These are phyloP conservation scores for Monosporozyma aquatica DNA, from an alignment of 805 yeast species.

Conservation along the genomic window DNA sequence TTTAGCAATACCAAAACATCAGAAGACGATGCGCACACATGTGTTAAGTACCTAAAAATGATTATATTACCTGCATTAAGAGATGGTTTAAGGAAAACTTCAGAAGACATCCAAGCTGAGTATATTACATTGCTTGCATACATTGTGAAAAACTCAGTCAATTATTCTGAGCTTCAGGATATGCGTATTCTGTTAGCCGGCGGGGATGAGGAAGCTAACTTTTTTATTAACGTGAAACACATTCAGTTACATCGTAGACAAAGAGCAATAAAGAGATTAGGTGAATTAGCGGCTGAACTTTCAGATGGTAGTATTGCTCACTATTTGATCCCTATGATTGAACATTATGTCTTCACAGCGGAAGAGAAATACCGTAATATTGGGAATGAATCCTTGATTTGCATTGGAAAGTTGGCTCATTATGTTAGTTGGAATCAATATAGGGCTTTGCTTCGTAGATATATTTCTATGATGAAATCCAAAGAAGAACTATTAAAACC, in stretches of 20 bases:
- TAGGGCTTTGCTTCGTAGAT: slow-evolving; percentile 64
- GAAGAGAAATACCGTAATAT: slow-evolving; percentile 54
- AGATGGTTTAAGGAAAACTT: slow-evolving; percentile 50
- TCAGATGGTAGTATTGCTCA: slow-evolving; percentile 58
- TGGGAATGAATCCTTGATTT: slow-evolving; percentile 53
- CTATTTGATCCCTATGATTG: slow-evolving; percentile 76
- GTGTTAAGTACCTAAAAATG: slow-evolving; percentile 37
- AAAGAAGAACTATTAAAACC: slow-evolving; percentile 45
- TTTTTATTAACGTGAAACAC: slow-evolving; percentile 68
- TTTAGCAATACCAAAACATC: slow-evolving; percentile 31
- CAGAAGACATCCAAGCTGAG: slow-evolving; percentile 62
- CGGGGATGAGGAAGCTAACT: slow-evolving; percentile 77
- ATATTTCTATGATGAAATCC: slow-evolving; percentile 42
- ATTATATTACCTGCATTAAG: slow-evolving; percentile 57
- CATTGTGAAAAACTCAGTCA: slow-evolving; percentile 40
- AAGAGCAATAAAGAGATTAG: slow-evolving; percentile 64
- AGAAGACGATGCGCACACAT: slow-evolving; percentile 21
- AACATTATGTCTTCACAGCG: slow-evolving; percentile 57
- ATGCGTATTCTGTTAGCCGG: slow-evolving; percentile 53
- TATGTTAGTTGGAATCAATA: slow-evolving; percentile 72
- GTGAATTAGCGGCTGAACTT: slow-evolving; percentile 39
- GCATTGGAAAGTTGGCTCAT: slow-evolving; percentile 51
- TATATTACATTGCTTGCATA: slow-evolving; percentile 59
- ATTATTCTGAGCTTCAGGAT: slow-evolving; percentile 47
- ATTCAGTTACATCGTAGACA: slow-evolving; percentile 81